Conservation (phyloP, 2,329 filamentous ascomycete genomes). For the Parascedosporium putredinis region DNA sequence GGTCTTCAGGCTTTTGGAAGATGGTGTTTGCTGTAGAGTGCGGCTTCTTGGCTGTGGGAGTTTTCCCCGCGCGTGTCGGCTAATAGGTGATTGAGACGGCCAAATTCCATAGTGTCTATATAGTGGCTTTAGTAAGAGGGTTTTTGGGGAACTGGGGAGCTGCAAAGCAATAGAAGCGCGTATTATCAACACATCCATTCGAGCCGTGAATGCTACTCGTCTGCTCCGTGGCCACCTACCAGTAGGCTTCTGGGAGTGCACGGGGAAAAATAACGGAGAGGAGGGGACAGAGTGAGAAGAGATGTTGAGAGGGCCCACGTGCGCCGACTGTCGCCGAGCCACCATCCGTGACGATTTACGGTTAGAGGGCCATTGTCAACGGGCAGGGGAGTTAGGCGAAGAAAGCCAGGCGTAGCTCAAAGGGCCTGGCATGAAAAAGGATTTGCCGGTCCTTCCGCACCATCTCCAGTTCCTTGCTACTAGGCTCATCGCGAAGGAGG, state of each 20-base stretch:
- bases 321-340: too few relatives aligned
- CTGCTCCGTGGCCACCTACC: too few relatives aligned
- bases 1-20: background rate
- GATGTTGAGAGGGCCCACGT: background rate
- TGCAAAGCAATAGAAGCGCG: background rate
- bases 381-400: background rate
- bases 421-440: background rate
- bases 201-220: too few relatives aligned
- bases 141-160: background rate
- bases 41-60: constrained; percentile 3
- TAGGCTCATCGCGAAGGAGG: too few relatives aligned
- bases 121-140: background rate
- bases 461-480: background rate
- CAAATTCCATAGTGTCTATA: background rate
- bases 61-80: constrained; percentile 2
- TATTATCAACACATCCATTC: background rate
- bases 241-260: too few relatives aligned
- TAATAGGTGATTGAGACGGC: background rate
- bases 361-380: too few relatives aligned
- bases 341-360: too few relatives aligned
- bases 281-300: background rate
- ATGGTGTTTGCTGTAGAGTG: constrained; percentile 3
- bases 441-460: background rate
- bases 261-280: background rate
- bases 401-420: background rate